These are phyloP conservation scores for Zychaea mexicana DNA, from an alignment of 371 early-diverging fungal genomes.

Conservation along the genomic window DNA sequence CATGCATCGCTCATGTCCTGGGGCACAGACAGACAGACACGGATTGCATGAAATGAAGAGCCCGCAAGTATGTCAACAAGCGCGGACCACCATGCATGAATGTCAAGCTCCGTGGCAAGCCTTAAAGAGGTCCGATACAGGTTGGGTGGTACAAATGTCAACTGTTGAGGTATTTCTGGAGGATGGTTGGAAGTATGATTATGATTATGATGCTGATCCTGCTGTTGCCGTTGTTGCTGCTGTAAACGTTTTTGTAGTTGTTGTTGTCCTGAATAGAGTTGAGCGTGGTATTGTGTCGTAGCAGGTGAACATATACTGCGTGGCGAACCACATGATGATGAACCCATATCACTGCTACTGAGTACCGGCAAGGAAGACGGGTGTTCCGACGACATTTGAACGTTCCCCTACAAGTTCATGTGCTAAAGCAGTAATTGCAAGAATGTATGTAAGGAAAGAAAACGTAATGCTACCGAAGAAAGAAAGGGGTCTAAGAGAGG, in stretches of 20 bases:
- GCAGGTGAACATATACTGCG: slow-evolving; percentile 22
- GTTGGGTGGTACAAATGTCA: slow-evolving; percentile 50
- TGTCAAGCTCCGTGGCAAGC: slow-evolving; percentile 43
- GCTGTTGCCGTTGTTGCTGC: slow-evolving; percentile 22
- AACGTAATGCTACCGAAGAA: too few relatives aligned
- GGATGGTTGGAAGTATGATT: slow-evolving; percentile 21
- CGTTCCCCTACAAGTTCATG: not conserved
- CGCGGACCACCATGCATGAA: slow-evolving; percentile 50
- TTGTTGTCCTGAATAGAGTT: slow-evolving; percentile 42
- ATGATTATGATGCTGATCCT: slow-evolving; percentile 12
- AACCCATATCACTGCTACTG: not conserved
- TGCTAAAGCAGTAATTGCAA: not conserved
- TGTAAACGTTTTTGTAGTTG: slow-evolving; percentile 35
- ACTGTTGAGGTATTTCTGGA: not conserved
- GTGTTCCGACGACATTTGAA: slow-evolving; percentile 13
- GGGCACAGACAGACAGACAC: slow-evolving; percentile 42
- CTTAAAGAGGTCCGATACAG: slow-evolving; percentile 48
- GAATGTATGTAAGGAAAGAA: too few relatives aligned
- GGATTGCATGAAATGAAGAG: slow-evolving; percentile 46
- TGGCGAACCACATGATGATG: slow-evolving; percentile 2
- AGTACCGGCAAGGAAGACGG: slow-evolving; percentile 15
- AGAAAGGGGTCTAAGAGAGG: too few relatives aligned
- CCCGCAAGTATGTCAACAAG: slow-evolving; percentile 43
- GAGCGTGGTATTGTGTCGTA: slow-evolving; percentile 53
- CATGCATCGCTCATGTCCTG: slow-evolving; percentile 53